These are phyloP conservation scores for Plasmodium fragile DNA, from an alignment of 169 alveolate species.

Conservation along the genomic window DNA sequence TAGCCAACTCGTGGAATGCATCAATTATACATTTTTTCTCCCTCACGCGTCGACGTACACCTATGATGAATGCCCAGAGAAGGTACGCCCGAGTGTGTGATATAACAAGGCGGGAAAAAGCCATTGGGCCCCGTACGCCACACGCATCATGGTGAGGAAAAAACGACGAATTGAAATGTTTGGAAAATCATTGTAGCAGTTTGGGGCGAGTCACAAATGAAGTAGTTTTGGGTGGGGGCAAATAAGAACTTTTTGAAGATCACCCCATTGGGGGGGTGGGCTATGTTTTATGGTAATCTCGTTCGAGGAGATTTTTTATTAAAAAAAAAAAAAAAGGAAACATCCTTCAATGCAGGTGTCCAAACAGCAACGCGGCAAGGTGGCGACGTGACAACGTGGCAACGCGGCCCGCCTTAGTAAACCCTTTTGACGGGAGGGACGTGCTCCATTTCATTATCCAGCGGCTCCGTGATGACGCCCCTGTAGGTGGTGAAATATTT, in stretches of 20 bases:
- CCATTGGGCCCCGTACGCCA: not conserved
- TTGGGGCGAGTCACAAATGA: not conserved
- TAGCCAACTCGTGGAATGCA: not conserved
- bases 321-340: not conserved
- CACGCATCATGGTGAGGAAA: not conserved
- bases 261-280: not conserved
- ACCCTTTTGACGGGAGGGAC: slow-evolving; percentile 92
- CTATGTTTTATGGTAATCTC: not conserved
- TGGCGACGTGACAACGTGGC: too few relatives aligned
- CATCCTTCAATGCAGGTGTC: not conserved
- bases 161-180: not conserved
- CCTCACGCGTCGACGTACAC: not conserved
- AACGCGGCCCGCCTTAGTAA: slow-evolving; percentile 29
- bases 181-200: not conserved
- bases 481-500: slow-evolving; percentile 78
- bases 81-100: not conserved
- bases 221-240: not conserved
- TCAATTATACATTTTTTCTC: not conserved
- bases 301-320: not conserved
- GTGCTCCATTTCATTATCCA: slow-evolving; percentile 92
- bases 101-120: not conserved
- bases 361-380: not conserved
- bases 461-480: slow-evolving; percentile 90
- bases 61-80: not conserved
- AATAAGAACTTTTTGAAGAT: not conserved